Conservation (phyloP, 345 rosid species). For the Aquilaria yunnanensis region DNA sequence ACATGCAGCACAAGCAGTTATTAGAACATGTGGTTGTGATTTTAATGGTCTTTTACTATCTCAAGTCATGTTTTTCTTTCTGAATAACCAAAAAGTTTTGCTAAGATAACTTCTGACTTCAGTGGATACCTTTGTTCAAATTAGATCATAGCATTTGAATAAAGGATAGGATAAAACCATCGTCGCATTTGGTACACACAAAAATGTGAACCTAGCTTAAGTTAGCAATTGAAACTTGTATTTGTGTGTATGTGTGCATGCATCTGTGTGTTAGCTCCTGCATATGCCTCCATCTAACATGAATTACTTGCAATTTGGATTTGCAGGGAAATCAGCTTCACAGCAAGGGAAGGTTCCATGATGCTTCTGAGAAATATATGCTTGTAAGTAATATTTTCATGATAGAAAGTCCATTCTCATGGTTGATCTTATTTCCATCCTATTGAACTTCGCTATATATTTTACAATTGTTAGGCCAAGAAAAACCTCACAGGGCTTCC, state of each 20-base stretch:
- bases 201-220: too few relatives aligned
- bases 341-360: constrained; percentile 60
- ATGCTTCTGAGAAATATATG: constrained; percentile 73
- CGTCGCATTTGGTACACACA: too few relatives aligned
- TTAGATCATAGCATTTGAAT: neutral
- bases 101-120: too few relatives aligned
- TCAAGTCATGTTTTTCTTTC: too few relatives aligned
- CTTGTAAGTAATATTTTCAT: constrained; percentile 43
- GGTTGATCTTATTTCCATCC: neutral
- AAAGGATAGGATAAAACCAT: neutral
- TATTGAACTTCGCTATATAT: constrained; percentile 8
- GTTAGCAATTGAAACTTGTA: too few relatives aligned
- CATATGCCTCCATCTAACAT: constrained; percentile 4
- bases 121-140: too few relatives aligned
- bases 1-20: too few relatives aligned
- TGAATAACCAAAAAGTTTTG: too few relatives aligned
- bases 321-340: constrained; percentile 90
- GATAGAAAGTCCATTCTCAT: neutral
- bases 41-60: too few relatives aligned
- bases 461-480: constrained; percentile 56
- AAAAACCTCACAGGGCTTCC: constrained; percentile 63
- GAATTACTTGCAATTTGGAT: constrained; percentile 3
- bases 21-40: too few relatives aligned
- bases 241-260: too few relatives aligned
- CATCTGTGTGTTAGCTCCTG: neutral